Conservation (phyloP, 768 basidiomycete genomes). For the Saitozyma podzolica region DNA sequence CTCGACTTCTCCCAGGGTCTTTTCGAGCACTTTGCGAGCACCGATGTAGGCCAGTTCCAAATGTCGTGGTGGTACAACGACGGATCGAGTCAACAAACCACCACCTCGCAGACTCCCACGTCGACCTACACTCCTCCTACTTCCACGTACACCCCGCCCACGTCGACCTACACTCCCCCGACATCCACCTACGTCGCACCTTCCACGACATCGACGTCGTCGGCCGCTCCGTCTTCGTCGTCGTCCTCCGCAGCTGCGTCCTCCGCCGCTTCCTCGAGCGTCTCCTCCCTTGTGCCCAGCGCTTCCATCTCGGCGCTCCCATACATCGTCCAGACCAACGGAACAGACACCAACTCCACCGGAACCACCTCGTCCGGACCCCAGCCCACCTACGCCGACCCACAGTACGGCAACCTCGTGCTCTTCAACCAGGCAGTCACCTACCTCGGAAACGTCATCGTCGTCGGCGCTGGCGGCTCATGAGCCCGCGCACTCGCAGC, state of each 20-base stretch:
- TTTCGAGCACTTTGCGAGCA: constrained; percentile 63
- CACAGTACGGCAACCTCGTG: constrained; percentile 27
- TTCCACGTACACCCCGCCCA: constrained; percentile 32
- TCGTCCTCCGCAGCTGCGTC: constrained; percentile 20
- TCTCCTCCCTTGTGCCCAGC: constrained; percentile 11
- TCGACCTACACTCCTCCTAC: constrained; percentile 30
- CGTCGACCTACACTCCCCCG: constrained; percentile 23
- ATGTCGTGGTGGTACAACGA: constrained; percentile 64
- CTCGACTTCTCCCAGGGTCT: constrained; percentile 70
- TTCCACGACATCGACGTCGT: constrained; percentile 25
- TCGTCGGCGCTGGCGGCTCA: constrained; percentile 25
- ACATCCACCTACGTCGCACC: constrained; percentile 21
- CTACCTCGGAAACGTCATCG: constrained; percentile 37
- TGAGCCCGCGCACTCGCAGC: background rate
- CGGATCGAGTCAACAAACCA: constrained; percentile 29
- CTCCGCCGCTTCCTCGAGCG: constrained; percentile 9
- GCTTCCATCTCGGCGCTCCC: constrained; percentile 6
- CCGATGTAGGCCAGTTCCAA: constrained; percentile 60
- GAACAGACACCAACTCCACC: constrained; percentile 11
- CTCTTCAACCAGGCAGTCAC: constrained; percentile 40
- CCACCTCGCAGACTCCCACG: constrained; percentile 17
- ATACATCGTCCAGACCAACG: constrained; percentile 13
- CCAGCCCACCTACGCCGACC: background rate
- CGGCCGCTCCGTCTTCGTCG: constrained; percentile 19
- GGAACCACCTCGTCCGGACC: constrained; percentile 6